Conservation (phyloP, 768 basidiomycete species). For the Dioszegia crocea region DNA sequence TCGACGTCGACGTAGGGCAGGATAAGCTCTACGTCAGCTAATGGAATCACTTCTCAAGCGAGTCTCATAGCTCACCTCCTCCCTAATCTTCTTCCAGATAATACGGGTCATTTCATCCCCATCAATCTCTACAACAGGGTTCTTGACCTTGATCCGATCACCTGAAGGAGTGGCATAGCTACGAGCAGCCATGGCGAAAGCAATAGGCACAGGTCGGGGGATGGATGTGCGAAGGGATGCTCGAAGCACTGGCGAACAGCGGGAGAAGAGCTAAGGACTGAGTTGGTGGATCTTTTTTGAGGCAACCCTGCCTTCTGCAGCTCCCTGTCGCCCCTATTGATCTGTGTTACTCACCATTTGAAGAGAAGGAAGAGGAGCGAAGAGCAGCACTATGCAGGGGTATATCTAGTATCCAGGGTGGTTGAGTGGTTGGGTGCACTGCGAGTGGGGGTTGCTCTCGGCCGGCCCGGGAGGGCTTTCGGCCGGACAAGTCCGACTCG, state of each 20-base stretch:
- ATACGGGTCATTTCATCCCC: conserved; percentile 99
- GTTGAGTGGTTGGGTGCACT: no score
- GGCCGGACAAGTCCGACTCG: not conserved
- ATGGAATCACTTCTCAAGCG: conserved; percentile 42
- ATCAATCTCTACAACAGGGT: conserved; percentile 90
- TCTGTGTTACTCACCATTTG: not conserved
- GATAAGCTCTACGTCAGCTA: conserved; percentile 60
- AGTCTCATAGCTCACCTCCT: conserved; percentile 64
- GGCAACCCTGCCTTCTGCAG: no score
- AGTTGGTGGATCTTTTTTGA: not conserved
- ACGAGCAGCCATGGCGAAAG: conserved; percentile 24
- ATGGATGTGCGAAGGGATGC: conserved; percentile 1
- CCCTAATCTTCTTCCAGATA: conserved; percentile 96
- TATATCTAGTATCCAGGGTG: no score
- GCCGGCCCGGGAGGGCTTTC: not conserved
- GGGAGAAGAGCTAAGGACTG: conserved; percentile 14
- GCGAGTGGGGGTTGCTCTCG: no score
- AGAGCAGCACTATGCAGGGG: not conserved
- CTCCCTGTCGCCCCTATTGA: no score
- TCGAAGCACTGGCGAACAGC: conserved; percentile 8
- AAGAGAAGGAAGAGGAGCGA: not conserved
- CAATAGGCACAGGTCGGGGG: not conserved
- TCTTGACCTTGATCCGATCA: conserved; percentile 65
- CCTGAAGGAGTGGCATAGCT: conserved; percentile 32
- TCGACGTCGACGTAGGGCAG: conserved; percentile 90